Conservation (phyloP, 225 moss, liverwort and hornwort genomes). For the Rhytidiadelphus loreus region DNA sequence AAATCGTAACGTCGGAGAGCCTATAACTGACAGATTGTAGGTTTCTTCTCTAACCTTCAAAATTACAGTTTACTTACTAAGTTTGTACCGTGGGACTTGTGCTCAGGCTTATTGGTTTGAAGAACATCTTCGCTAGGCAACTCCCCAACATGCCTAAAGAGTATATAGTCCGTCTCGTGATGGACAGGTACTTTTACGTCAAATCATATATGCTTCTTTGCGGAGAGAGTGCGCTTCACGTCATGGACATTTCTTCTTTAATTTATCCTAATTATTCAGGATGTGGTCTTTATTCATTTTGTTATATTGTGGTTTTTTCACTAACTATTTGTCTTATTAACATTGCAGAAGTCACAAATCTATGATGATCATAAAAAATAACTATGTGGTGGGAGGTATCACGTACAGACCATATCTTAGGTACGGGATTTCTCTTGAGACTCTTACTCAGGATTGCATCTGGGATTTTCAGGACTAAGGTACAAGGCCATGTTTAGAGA, state of each 20-base stretch:
- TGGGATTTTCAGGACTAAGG: neutral
- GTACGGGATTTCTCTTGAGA: conserved; percentile 15
- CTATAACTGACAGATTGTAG: neutral
- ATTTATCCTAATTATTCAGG: neutral
- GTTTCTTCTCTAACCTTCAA: neutral
- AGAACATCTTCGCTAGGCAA: conserved; percentile 95
- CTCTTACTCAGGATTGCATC: neutral
- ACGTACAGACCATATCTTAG: conserved; percentile 93
- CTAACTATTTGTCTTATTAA: neutral
- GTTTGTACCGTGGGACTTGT: neutral
- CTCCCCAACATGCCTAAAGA: conserved; percentile 99
- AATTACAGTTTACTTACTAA: neutral
- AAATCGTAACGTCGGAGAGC: neutral
- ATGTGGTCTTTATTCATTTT: neutral
- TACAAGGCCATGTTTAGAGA: neutral
- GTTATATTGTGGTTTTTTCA: neutral
- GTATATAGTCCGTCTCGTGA: conserved; percentile 92
- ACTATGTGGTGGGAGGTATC: conserved; percentile 92
- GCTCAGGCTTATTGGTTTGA: conserved; percentile 88
- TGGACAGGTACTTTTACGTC: conserved; percentile 70
- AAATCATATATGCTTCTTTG: neutral
- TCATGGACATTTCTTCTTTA: neutral
- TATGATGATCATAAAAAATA: conserved; percentile 96
- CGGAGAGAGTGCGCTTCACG: neutral
- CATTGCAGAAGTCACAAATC: conserved; percentile 98